Base-by-base conservation (phyloP, 352 stramenopile genomes). In the Globisporangium camurandrum region DNA sequence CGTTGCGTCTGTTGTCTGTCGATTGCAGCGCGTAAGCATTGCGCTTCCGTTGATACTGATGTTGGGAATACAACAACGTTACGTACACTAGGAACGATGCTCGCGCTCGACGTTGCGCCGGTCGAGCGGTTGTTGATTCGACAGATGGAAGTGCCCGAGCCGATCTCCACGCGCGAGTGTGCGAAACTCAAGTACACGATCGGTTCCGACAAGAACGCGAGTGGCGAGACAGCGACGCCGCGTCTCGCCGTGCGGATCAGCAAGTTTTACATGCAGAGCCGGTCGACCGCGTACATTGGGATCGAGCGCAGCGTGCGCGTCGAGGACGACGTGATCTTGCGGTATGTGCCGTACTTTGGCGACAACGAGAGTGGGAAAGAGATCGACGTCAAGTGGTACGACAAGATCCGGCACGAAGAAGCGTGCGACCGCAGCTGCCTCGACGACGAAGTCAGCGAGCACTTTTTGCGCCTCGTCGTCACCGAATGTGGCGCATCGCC, bases 301-400 rank as follows among this genome's bases (percentile, higher is more conserved):
- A 44, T 96, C 28, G 87, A 79, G 44, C 56, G 61, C 7, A 93
- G 86, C 54, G 67, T 88, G 54, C 70, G 67, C 9, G 74, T 87
- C 7, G 84, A 95, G 45, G 90, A 97, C 54, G 83, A 97, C 52
- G 68, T 75, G n/a, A 84, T 92, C 49, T 56, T 98, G 43, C 73
- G 81, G 1, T 88, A 93, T 54, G 71, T 95, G 22, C 91, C 88
- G 8, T 97, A 96, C 62, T 97, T 97, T 62, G 88, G 86, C 19
- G 91, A 97, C 59, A 71, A 97, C 44, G 88, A 97, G 40, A 69
- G 75, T 26, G 83, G 84, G 19, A 82, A 72, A 45, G 73, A 75
- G 41, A 92, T 92, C 28, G 77, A 89, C 30, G 53, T 85, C 27
- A 76, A 75, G 39, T 68, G 76, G 34, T 92, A 92, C 51, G 75